Conservation (phyloP, 164 flowering plant genomes). For the Annona cherimola region DNA sequence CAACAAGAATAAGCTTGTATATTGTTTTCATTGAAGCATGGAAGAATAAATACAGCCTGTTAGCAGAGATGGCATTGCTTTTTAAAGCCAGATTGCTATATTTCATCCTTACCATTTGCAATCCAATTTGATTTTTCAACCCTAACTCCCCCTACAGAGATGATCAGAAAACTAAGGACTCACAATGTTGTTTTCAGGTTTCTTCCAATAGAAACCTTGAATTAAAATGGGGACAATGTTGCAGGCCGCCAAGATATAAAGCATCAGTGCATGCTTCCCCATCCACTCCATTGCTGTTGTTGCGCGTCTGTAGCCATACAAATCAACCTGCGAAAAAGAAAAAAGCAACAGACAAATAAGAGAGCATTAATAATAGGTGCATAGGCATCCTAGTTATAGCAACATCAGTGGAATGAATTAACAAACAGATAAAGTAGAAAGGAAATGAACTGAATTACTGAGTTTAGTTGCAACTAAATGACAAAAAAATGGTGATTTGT, state of each 20-base stretch:
- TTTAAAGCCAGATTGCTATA: background rate
- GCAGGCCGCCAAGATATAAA: conserved; percentile 59
- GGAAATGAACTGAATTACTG: no score
- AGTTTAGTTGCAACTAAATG: no score
- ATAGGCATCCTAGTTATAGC: background rate
- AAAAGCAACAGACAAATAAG: background rate
- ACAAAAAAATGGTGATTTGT: no score
- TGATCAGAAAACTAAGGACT: conserved; percentile 7
- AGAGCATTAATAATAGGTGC: no score
- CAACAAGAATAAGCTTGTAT: background rate
- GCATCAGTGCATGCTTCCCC: conserved; percentile 64
- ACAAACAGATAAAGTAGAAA: no score
- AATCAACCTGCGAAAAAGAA: conserved; percentile 48
- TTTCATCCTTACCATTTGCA: background rate
- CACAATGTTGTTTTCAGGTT: conserved; percentile 62
- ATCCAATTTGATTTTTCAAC: background rate
- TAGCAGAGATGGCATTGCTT: background rate
- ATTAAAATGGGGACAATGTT: conserved; percentile 48
- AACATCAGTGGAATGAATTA: background rate
- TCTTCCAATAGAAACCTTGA: conserved; percentile 70
- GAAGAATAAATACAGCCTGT: background rate
- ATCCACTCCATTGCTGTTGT: conserved; percentile 58
- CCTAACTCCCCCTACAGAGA: background rate
- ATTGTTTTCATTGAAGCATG: background rate
- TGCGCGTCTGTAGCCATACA: conserved; percentile 39